phyloP scores from a whole-genome alignment of 202 grass and related monocot species.

The Musa balbisiana region DNA sequence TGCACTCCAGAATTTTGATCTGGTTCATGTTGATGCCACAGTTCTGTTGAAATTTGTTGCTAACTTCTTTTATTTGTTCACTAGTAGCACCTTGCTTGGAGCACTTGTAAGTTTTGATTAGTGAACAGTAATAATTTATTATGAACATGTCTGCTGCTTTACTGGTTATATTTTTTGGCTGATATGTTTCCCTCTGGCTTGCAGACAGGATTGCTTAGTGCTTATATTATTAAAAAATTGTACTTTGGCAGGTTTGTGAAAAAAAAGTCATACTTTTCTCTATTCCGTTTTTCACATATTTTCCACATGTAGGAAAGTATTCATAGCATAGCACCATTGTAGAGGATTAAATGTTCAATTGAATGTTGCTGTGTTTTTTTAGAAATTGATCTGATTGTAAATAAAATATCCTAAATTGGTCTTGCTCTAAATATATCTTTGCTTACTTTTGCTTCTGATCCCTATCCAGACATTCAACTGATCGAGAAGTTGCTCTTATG shows the following conservation, averaged over 20 bases:
- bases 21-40: neutral
- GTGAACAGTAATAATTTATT: neutral
- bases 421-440: neutral
- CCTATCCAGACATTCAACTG: conserved; percentile 20
- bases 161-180: neutral
- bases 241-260: conserved; percentile 19
- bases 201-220: conserved; percentile 20
- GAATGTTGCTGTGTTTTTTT: neutral
- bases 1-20: conserved; percentile 16
- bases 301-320: neutral
- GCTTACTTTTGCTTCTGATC: neutral
- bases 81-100: conserved; percentile 15
- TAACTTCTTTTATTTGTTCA: conserved; percentile 11
- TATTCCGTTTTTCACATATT: neutral
- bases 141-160: neutral
- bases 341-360: neutral
- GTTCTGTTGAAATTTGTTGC: conserved; percentile 4
- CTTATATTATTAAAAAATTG: conserved; percentile 22
- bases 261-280: neutral
- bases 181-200: conserved; percentile 1
- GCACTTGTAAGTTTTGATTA: neutral
- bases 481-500: conserved; percentile 23
- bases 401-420: neutral
- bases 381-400: neutral
- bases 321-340: neutral